Percentiles rank a stretch among this genome's conserved stretches.
Evolutionary conservation across 179 eudicot species (phyloP).

Genomic region (Amaranthus tricolor): DNA sequence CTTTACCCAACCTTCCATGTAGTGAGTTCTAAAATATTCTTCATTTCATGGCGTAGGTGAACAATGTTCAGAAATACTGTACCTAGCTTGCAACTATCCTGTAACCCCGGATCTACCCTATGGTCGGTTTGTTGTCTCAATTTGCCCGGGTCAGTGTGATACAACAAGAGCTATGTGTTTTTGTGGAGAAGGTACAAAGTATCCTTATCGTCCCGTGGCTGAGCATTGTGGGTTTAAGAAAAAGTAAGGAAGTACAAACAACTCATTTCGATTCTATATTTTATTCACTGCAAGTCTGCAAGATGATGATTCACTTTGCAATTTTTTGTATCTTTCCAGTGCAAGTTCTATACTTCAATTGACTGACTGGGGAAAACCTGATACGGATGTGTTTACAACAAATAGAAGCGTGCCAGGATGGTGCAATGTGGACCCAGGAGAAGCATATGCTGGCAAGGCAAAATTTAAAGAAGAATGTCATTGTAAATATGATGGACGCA

Average conservation of each 20-base stretch:
- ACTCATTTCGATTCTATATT: not conserved
- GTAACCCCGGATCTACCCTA: slow-evolving; percentile 61
- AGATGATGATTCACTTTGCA: slow-evolving; percentile 10
- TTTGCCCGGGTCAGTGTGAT: slow-evolving; percentile 84
- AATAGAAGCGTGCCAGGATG: slow-evolving; percentile 64
- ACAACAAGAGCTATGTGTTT: slow-evolving; percentile 92
- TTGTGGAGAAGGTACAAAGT: slow-evolving; percentile 91
- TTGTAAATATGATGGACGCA: slow-evolving; percentile 82
- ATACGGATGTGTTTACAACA: slow-evolving; percentile 60
- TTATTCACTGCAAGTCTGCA: not conserved
- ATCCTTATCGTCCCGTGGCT: slow-evolving; percentile 88
- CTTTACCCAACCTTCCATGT: not conserved
- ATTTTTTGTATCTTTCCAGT: slow-evolving; percentile 33
- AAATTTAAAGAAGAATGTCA: slow-evolving; percentile 73
- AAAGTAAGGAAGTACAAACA: slow-evolving; percentile 45
- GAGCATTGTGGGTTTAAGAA: slow-evolving; percentile 82
- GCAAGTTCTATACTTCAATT: slow-evolving; percentile 49
- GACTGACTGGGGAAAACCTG: slow-evolving; percentile 70
- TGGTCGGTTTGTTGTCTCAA: slow-evolving; percentile 89
- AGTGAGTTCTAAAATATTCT: slow-evolving; percentile 4
- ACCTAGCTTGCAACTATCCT: slow-evolving; percentile 71
- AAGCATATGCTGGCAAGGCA: slow-evolving; percentile 58
- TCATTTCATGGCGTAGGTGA: slow-evolving; percentile 55
- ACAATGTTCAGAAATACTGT: slow-evolving; percentile 55
- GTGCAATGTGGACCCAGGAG: slow-evolving; percentile 88